Conservation (phyloP, 768 basidiomycete species). For the Phlebiopsis flavidoalba region DNA sequence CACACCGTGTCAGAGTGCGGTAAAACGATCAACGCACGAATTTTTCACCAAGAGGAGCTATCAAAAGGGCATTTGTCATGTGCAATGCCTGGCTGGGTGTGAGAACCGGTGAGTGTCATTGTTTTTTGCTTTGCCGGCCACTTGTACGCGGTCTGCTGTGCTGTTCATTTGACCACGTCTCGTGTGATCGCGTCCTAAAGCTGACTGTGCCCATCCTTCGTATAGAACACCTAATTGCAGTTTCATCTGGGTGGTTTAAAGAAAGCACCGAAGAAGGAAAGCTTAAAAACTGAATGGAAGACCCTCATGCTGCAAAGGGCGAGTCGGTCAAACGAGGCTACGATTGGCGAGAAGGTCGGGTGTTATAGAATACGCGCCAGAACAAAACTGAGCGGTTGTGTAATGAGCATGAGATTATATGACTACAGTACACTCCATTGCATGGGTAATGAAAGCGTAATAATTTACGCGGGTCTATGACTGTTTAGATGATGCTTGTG, state of each 20-base stretch:
- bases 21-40: conserved; percentile 79
- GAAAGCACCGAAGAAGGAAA: conserved; percentile 71
- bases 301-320: conserved; percentile 72
- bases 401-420: background rate
- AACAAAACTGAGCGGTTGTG: conserved; percentile 5
- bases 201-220: conserved; percentile 27
- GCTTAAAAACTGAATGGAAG: conserved; percentile 77
- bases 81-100: conserved; percentile 90
- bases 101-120: conserved; percentile 63
- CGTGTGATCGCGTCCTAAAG: background rate
- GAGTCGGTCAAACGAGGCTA: conserved; percentile 54
- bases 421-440: conserved; percentile 4
- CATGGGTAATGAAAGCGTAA: background rate
- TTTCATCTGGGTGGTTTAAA: conserved; percentile 90
- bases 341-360: conserved; percentile 37
- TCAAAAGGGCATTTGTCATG: conserved; percentile 84
- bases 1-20: conserved; percentile 73
- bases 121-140: background rate
- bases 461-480: background rate
- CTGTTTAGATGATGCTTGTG: background rate
- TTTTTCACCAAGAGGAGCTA: conserved; percentile 87
- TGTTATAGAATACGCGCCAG: conserved; percentile 47
- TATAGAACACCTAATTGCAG: conserved; percentile 79
- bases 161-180: background rate
- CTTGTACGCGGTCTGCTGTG: background rate